phyloP scores from a whole-genome alignment of 306 rosid species.

The Cicer yamashitae region DNA sequence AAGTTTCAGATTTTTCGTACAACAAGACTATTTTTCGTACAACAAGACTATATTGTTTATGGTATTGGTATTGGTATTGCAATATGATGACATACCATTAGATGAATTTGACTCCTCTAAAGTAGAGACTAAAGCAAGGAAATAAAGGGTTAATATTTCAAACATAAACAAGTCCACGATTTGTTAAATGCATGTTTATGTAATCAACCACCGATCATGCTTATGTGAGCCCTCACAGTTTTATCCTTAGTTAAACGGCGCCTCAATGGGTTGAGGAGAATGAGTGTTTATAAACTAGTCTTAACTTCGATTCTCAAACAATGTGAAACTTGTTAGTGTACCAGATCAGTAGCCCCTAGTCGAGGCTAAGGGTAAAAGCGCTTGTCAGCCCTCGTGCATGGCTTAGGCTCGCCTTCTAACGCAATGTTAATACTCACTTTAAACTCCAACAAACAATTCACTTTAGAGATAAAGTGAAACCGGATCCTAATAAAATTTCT shows the following conservation, averaged over 20 bases:
- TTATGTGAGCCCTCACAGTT: too few relatives aligned
- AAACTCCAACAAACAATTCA: not conserved
- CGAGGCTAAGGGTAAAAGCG: too few relatives aligned
- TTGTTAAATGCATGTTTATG: not conserved
- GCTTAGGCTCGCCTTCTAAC: too few relatives aligned
- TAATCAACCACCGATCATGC: not conserved
- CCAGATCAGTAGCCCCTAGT: too few relatives aligned
- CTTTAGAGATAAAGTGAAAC: not conserved
- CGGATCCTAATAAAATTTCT: not conserved
- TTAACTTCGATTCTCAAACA: too few relatives aligned
- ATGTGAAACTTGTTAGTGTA: too few relatives aligned
- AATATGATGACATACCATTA: not conserved
- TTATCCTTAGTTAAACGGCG: too few relatives aligned
- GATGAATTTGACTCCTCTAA: not conserved
- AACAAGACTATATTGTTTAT: not conserved
- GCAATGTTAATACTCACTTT: not conserved
- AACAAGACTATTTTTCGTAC: not conserved
- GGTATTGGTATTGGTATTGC: not conserved
- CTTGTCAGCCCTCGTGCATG: too few relatives aligned
- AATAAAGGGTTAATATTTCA: not conserved
- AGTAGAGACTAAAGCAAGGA: not conserved
- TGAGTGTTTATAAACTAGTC: too few relatives aligned
- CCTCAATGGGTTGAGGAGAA: too few relatives aligned
- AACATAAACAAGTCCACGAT: not conserved
- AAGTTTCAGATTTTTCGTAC: slow-evolving; percentile 1